These are phyloP conservation scores for Panicum hallii DNA, from an alignment of 202 grass and related monocot genomes.

Conservation along the genomic window DNA sequence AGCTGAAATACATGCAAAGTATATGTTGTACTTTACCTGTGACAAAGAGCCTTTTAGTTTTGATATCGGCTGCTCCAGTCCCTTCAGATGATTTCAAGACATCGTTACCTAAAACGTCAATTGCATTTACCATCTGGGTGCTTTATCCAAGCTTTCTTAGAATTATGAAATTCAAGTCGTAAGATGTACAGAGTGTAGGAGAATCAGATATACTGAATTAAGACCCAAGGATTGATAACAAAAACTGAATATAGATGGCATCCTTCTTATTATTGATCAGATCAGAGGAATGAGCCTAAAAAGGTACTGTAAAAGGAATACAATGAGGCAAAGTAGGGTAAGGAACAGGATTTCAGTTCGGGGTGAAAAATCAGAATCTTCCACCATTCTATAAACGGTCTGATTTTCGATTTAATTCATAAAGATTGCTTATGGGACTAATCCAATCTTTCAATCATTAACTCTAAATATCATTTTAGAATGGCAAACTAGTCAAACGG, in stretches of 20 bases:
- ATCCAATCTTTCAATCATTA: constrained; percentile 4
- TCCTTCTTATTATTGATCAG: constrained; percentile 10
- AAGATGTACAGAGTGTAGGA: background rate
- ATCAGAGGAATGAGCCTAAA: constrained; percentile 6
- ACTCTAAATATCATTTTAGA: background rate
- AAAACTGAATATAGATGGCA: background rate
- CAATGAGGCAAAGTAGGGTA: background rate
- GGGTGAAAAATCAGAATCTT: background rate
- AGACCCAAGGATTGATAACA: background rate
- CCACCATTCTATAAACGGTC: background rate
- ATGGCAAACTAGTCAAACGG: background rate
- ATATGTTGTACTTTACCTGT: constrained; percentile 64
- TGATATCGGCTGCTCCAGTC: constrained; percentile 55
- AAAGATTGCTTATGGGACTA: background rate
- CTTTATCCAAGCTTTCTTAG: constrained; percentile 12
- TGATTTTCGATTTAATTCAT: background rate
- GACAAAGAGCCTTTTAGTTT: constrained; percentile 96
- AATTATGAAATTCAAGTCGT: background rate
- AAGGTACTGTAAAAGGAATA: constrained; percentile 6
- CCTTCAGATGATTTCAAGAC: constrained; percentile 56
- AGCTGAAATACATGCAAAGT: constrained; percentile 17
- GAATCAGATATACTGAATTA: background rate
- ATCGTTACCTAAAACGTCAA: constrained; percentile 58
- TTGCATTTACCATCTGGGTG: constrained; percentile 16
- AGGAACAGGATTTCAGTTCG: constrained; percentile 20